These are phyloP conservation scores for Backusella macrospora DNA, from an alignment of 192 early-diverging fungal species.

Conservation along the genomic window DNA sequence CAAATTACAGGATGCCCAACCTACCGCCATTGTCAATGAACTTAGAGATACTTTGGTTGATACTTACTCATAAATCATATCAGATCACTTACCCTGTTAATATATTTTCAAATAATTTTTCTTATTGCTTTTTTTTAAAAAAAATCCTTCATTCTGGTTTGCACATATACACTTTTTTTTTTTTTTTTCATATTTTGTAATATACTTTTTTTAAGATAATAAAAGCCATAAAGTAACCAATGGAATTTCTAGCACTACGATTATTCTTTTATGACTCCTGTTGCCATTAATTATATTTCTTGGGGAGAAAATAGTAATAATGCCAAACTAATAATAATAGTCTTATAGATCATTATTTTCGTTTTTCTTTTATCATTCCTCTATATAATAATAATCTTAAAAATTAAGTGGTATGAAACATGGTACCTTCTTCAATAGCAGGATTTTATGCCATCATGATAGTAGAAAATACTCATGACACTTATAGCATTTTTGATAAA, in stretches of 20 bases:
- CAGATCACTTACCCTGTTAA: neutral
- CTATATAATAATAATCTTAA: no score
- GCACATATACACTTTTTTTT: constrained; percentile 1
- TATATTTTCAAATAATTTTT: neutral
- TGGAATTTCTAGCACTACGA: neutral
- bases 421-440: no score
- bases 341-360: no score
- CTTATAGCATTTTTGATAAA: no score
- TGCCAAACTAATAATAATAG: no score
- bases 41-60: constrained; percentile 95
- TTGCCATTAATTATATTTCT: no score
- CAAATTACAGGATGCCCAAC: constrained; percentile 92
- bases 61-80: constrained; percentile 61
- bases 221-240: constrained; percentile 1
- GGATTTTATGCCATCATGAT: no score
- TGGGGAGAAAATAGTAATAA: no score
- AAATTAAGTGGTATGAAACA: no score
- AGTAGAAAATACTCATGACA: no score
- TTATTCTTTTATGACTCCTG: no score
- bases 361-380: no score
- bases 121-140: neutral
- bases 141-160: constrained; percentile 5
- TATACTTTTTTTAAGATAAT: constrained; percentile 11
- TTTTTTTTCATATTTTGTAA: constrained; percentile 14
- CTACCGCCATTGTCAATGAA: constrained; percentile 88